Base-by-base conservation (phyloP, 352 stramenopile genomes). In the Phytophthora sp. region DNA sequence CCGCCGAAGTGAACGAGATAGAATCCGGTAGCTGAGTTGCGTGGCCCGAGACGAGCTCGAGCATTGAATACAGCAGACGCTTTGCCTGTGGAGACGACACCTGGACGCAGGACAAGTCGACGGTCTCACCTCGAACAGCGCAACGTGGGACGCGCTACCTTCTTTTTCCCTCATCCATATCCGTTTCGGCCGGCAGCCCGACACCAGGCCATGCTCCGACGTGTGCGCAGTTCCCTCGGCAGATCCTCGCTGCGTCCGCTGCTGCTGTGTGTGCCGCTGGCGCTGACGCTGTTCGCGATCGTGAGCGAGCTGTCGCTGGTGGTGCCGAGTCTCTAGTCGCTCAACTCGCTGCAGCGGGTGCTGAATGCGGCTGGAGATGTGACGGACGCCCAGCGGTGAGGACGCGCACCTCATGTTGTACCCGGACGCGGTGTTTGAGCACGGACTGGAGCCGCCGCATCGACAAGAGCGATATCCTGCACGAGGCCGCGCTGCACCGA, bases 401-500 rank as follows among this genome's bases (percentile, higher is more conserved):
- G 45, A 71, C 32, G 7, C n/a, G n/a, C n/a, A n/a, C n/a, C 31
- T 34, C 30, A 34, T 18, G 12, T 54, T 64, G 41, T 76, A 76
- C 32, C 67, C 67, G 17, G 62, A 72, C 31, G 31, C 39, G 3
- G 44, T 76, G 5, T 66, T 76, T 17, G 34, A 56, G 32, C n/a
- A 76, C 46, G 15, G 59, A 76, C 38, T 76, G 67, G 56, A 60
- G 54, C 13, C 32, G 38, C 5, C 50, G 54, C n/a, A 62, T 76
- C 12, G 20, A 17, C 5, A 27, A 58, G 10, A n/a, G 35, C 4
- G 74, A 83, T 18, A 67, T 76, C 12, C 43, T 84, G 54, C 71
- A 84, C 48, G 50, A 77, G 50, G 69, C 45, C 8, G 37, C 50
- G 35, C 31, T 84, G 45, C 68, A 84, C 48, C 54, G 32, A 21